Evolutionary conservation across 495 filamentous ascomycete genomes (phyloP).

Genomic region (Talaromyces thailandensis): DNA sequence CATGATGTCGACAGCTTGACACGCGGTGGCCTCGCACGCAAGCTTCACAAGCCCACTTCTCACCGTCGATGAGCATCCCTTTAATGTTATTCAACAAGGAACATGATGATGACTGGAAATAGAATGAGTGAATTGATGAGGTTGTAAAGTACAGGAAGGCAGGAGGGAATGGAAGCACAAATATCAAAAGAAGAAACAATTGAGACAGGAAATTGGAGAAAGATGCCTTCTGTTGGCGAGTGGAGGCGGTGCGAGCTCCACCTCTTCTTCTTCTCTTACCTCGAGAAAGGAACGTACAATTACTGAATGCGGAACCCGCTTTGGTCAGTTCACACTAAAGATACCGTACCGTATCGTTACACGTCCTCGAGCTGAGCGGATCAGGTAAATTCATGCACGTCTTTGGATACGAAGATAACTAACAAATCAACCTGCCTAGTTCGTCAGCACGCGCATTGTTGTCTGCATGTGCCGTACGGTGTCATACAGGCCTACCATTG

Average conservation of each 20-base stretch:
- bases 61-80: constrained; percentile 75
- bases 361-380: background rate
- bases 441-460: background rate
- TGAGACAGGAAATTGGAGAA: background rate
- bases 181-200: background rate
- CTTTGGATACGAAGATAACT: background rate
- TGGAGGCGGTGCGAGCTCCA: background rate
- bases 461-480: background rate
- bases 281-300: background rate
- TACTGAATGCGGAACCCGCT: background rate
- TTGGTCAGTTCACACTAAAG: background rate
- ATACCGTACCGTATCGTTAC: background rate
- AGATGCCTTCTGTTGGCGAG: background rate
- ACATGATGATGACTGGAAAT: constrained; percentile 4
- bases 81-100: constrained; percentile 15
- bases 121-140: background rate
- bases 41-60: constrained; percentile 88
- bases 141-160: background rate
- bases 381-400: background rate
- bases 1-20: constrained; percentile 43
- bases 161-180: background rate
- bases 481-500: background rate
- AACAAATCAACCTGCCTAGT: background rate
- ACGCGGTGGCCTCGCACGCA: constrained; percentile 89
- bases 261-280: background rate